These are phyloP conservation scores for Trichoderma sp. DNA, from an alignment of 2,329 filamentous ascomycete genomes.

Conservation along the genomic window DNA sequence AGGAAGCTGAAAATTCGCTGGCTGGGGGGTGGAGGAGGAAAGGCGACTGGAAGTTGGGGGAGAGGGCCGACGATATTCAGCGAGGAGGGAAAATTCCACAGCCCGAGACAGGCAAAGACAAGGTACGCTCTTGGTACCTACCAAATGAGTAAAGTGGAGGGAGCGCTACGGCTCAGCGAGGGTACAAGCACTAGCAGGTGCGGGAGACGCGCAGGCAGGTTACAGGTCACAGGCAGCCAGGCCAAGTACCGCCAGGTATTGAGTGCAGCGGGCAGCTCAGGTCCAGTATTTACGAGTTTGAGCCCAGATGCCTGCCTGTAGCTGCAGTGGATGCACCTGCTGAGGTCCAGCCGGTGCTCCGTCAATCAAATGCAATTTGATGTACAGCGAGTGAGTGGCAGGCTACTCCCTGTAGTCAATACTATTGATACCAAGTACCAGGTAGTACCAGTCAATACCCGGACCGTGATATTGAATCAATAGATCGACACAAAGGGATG, in stretches of 20 bases:
- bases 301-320: not conserved
- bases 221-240: constrained; percentile 1
- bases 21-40: constrained; percentile 7
- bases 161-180: constrained; percentile 20
- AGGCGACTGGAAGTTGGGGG: constrained; percentile 9
- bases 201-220: not conserved
- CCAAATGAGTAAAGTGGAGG: constrained; percentile 17
- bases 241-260: not conserved
- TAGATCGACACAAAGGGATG: not conserved
- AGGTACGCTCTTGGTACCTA: constrained; percentile 4
- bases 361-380: not conserved
- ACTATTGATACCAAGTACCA: not conserved
- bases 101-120: constrained; percentile 17
- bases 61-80: constrained; percentile 15
- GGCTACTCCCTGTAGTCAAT: not conserved
- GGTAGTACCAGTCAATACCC: not conserved
- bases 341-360: not conserved
- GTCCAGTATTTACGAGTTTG: not conserved
- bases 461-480: not conserved
- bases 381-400: not conserved
- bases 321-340: not conserved
- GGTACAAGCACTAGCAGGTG: not conserved
- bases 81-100: constrained; percentile 22
- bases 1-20: constrained; percentile 2
- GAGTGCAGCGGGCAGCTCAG: not conserved